These are phyloP conservation scores for Halenospora varia DNA, from an alignment of 495 filamentous ascomycete species.

Conservation along the genomic window DNA sequence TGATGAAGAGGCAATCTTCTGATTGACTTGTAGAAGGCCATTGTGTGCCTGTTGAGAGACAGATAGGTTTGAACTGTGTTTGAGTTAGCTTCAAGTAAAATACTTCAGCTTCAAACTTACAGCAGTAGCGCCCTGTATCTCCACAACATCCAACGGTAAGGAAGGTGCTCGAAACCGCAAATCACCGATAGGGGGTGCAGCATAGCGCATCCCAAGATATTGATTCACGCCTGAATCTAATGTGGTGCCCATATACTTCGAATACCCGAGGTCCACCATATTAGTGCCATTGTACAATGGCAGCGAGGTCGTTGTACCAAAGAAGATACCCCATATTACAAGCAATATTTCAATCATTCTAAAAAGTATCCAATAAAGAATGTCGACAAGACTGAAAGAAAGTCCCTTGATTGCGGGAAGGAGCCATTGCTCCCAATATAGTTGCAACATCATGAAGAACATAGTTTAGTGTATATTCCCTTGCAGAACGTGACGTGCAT, in stretches of 20 bases:
- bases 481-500: no score
- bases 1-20: conserved; percentile 72
- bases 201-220: conserved; percentile 51
- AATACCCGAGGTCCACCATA: conserved; percentile 37
- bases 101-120: background rate
- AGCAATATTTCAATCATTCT: no score
- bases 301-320: no score
- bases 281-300: no score
- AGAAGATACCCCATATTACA: no score
- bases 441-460: no score
- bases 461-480: no score
- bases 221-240: conserved; percentile 28
- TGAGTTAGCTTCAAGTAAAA: background rate
- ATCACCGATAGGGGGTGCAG: conserved; percentile 49
- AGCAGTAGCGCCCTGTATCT: conserved; percentile 13
- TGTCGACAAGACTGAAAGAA: no score
- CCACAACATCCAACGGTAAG: background rate
- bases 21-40: conserved; percentile 33
- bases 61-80: conserved; percentile 15
- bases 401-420: no score
- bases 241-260: conserved; percentile 32
- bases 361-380: no score
- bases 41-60: conserved; percentile 11
- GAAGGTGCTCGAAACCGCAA: conserved; percentile 46
- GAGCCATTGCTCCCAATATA: no score